A percentile compares a stretch with the other conserved stretches of the same genome.
phyloP scores from a whole-genome alignment of 176 grass and related monocot species.

The Oryza meridionalis region DNA sequence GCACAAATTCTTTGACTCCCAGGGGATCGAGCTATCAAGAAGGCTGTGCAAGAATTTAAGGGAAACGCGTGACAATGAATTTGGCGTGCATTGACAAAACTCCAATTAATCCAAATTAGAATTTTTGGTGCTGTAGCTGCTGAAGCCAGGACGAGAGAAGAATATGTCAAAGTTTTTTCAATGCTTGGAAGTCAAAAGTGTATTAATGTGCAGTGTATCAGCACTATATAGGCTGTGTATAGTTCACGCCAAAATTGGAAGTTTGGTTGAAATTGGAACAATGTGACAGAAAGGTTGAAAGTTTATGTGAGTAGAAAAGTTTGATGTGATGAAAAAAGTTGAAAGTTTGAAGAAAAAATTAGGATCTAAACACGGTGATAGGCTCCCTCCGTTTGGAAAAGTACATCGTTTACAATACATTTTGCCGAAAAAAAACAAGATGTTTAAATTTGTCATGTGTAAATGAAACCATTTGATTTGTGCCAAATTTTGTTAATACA shows the following conservation, averaged over 20 bases:
- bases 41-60: neutral
- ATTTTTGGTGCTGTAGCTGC: neutral
- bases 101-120: neutral
- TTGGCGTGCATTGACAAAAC: constrained; percentile 9
- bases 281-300: too few relatives aligned
- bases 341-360: too few relatives aligned
- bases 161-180: constrained; percentile 1
- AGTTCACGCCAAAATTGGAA: too few relatives aligned
- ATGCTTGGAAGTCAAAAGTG: neutral
- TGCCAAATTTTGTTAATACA: too few relatives aligned
- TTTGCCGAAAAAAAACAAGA: too few relatives aligned
- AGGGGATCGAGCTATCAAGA: neutral
- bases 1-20: constrained; percentile 18
- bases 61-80: neutral
- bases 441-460: neutral
- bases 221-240: neutral
- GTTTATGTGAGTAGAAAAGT: too few relatives aligned
- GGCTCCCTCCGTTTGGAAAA: too few relatives aligned
- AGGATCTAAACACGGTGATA: too few relatives aligned
- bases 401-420: too few relatives aligned
- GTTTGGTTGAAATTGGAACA: too few relatives aligned
- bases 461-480: too few relatives aligned
- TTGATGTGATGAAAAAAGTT: too few relatives aligned
- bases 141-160: neutral
- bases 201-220: neutral